Evolutionary conservation across 1,139 yeast species (phyloP), one percentile per base, ranked within the genome.

Genomic region (Taphrina pruni): DNA sequence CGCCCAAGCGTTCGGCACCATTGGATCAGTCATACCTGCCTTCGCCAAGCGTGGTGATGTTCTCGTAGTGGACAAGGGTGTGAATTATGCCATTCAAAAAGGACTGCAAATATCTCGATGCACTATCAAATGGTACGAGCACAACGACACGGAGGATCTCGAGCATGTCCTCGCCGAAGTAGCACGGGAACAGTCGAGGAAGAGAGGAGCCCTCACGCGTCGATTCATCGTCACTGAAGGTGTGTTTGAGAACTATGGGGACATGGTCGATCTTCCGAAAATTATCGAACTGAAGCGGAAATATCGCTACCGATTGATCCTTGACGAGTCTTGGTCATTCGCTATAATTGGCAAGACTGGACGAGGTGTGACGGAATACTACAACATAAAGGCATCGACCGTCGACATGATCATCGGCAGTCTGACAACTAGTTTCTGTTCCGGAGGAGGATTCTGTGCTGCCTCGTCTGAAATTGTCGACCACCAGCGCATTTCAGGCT

Each of bases 21-120:
- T 95, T 9, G 87, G 95, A n/a, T 89, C 97, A n/a, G 97, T 94
- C n/a, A 83, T 94, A 71, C 97, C 99, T 17, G 93, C 97, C 56
- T 94, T 94, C 78, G 84, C 94, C 75, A 95, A 94, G 78, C 88
- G 99, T 79, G 98, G 99, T 72, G 99, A 94, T 78, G 84, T 90
- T 72, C 87, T 93, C 74, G 88, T 94, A 68, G 97, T 90, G 39
- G 99, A 94, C 78, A 85, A 89, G 71, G 89, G 90, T 38, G 88
- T 88, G 65, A 87, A 86, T 73, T 78, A 93, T 72, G 86, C 95
- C 7, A 81, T 92, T 70, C 98, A 93, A 80, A 94, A 92, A 78
- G 98, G 97, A 6, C 83, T 92, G 73, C 85, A 88, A 74, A 86
- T 94, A 71, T 87, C 96, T 70, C 88, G 99, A 77, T 90, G 97